These are phyloP conservation scores for Debaryomyces tyrocola DNA, from an alignment of 805 yeast species.

Conservation along the genomic window DNA sequence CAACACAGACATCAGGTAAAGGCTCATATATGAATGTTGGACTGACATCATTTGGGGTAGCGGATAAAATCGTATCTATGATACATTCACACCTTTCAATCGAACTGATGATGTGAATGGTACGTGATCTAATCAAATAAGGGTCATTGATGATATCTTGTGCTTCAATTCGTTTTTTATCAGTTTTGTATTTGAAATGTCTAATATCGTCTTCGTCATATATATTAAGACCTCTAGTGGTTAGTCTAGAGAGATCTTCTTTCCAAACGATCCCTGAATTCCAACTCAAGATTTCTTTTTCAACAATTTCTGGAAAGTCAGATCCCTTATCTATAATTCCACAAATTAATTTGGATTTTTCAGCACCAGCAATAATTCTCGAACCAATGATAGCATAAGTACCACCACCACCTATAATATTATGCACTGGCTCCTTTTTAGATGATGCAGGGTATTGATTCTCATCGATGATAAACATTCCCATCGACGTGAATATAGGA, in stretches of 20 bases:
- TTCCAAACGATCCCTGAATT: conserved; percentile 59
- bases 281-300: conserved; percentile 56
- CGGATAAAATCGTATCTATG: conserved; percentile 31
- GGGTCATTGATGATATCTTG: conserved; percentile 49
- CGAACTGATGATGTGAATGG: conserved; percentile 75
- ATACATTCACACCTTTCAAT: conserved; percentile 58
- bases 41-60: conserved; percentile 8
- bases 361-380: conserved; percentile 48
- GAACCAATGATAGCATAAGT: conserved; percentile 79
- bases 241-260: conserved; percentile 49
- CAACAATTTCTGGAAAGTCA: conserved; percentile 63
- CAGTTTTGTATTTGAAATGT: conserved; percentile 58
- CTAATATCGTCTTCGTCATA: conserved; percentile 62
- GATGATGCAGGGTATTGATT: conserved; percentile 54
- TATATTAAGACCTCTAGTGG: conserved; percentile 80
- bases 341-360: conserved; percentile 40
- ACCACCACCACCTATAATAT: conserved; percentile 90
- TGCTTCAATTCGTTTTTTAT: conserved; percentile 58
- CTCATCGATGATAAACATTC: conserved; percentile 90
- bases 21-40: conserved; percentile 82
- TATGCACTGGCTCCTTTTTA: conserved; percentile 30
- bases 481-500: conserved; percentile 60
- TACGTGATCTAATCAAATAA: conserved; percentile 34
- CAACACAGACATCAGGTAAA: conserved; percentile 69
- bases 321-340: conserved; percentile 79